Evolutionary conservation across 257 asterid species (phyloP), one percentile per base, ranked within the genome.

Genomic region (Cynanchum wilfordii): DNA sequence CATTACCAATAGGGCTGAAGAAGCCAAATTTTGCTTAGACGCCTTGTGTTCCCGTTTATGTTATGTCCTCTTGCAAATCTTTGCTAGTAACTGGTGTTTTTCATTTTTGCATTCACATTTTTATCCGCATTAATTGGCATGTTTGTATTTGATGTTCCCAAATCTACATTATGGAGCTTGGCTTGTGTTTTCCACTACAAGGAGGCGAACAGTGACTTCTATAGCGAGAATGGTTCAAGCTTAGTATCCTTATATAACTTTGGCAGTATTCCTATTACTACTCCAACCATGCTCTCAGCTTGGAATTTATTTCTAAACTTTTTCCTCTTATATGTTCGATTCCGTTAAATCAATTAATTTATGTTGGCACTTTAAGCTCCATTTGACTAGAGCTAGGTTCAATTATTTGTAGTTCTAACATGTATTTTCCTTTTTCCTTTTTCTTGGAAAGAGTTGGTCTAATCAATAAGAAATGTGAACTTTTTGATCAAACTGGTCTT

Each of bases 1-100:
- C 91, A 20, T 56, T 86, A 79, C 89, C 91, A 20, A 81, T 86
- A 73, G 88, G 86, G 78, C 75, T 85, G 78, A 93, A 82, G 87
- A 96, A 86, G 82, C 87, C 77, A 81, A 92, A 88, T 81, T 94
- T 94, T 83, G 79, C 95, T 66, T 97, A 96, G 75, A 86, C 98
- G 25, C 89, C 96, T 44, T 84, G 79, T 85, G 86, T 91, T 76
- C 98, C 99, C 70, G 87, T 89, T 76, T 94, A 87, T 80, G 97
- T 88, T 74, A 88, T 86, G 99, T 89, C 45, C n/a, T 58, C 44
- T 36, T 22, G 4, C 38, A 66, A 66, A 29, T 42, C 50, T 49
- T 66, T 58, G 68, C 20, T 3, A 16, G 60, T 50, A 50, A 5
- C 19, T 20, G 49, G 5, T 49, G 65, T 24, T 20, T 4, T 20